Evolutionary conservation across 768 basidiomycete genomes (phyloP), one percentile per base, ranked within the genome.

Genomic region (Naganishia vishniacii): DNA sequence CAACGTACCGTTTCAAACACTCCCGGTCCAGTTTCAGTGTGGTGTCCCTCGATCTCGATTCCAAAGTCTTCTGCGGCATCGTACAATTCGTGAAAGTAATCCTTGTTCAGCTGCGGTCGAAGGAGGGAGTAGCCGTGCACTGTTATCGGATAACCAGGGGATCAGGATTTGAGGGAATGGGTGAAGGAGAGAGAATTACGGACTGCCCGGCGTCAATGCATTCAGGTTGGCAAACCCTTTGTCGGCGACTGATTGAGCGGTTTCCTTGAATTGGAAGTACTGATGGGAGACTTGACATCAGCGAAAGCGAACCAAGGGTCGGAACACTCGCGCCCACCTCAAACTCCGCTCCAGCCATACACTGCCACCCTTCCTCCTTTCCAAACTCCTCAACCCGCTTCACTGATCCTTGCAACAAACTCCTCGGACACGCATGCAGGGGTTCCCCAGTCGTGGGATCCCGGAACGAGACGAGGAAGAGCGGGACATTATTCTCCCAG

Each of bases 51-150:
- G 12, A 98, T 81, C 0, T 83, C 81, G 32, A 98, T 83, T 7
- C 84, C 85, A 71, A 98, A 95, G 48, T 80, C 80, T 31, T 79
- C 69, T 58, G 75, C 74, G 61, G 70, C 71, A 73, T 98, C 88
- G 72, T 91, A 95, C 28, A 99, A 79, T 34, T 87, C 90, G 66
- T 86, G 83, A 77, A 98, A 98, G 76, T 93, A 99, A 15, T 82
- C 84, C 62, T 84, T 85, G 77, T 97, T 94, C 32, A 94, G 80
- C 45, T 93, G 89, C 0, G 92, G 91, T 42, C 93, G 82, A 4
- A 99, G 82, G 34, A 98, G 81, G 4, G 92, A 95, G 75, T 98
- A 98, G 4, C 95, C 95, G 70, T 98, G 95, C 88, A 94, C 92
- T 97, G 26, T 25, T 18, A 8, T 31, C 29, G 25, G 11, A 2